Conservation (phyloP, 441 rosid species). For the Populus tomentosa region DNA sequence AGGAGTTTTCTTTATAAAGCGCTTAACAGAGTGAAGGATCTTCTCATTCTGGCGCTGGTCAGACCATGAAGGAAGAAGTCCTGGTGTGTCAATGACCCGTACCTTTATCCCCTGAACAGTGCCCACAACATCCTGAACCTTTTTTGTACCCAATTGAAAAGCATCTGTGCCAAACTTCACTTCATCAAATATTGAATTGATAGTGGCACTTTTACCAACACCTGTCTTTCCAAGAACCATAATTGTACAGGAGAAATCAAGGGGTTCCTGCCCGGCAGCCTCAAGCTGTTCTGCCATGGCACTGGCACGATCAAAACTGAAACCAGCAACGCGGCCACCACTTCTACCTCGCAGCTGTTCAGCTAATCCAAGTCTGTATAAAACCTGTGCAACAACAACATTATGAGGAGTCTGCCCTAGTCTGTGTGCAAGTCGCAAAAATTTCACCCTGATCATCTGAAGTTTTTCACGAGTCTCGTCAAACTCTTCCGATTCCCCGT, state of each 20-base stretch:
- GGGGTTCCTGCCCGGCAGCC: constrained; percentile 88
- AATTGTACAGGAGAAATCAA: constrained; percentile 93
- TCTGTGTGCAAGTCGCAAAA: constrained; percentile 90
- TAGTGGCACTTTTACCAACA: constrained; percentile 96
- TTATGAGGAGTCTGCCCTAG: constrained; percentile 99
- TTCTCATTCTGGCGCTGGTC: constrained; percentile 91
- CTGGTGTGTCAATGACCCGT: constrained; percentile 91
- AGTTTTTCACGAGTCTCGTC: constrained; percentile 97
- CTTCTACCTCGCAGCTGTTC: constrained; percentile 95
- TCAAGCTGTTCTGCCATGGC: constrained; percentile 98
- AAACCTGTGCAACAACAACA: constrained; percentile 97
- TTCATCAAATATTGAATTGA: constrained; percentile 93
- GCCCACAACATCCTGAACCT: constrained; percentile 91
- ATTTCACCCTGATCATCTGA: constrained; percentile 95
- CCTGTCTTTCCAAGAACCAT: constrained; percentile 98
- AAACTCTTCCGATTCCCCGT: constrained; percentile 66
- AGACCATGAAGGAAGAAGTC: constrained; percentile 85
- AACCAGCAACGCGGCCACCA: constrained; percentile 99
- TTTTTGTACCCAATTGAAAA: constrained; percentile 82
- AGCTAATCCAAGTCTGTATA: constrained; percentile 93
- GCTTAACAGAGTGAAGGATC: constrained; percentile 77
- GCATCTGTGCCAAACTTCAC: constrained; percentile 81
- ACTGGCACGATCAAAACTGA: constrained; percentile 96
- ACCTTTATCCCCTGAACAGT: constrained; percentile 93
- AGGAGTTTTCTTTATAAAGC: constrained; percentile 81